Evolutionary conservation across 108 stramenopile species (phyloP).

Genomic region (Cyclotella kingstonii): DNA sequence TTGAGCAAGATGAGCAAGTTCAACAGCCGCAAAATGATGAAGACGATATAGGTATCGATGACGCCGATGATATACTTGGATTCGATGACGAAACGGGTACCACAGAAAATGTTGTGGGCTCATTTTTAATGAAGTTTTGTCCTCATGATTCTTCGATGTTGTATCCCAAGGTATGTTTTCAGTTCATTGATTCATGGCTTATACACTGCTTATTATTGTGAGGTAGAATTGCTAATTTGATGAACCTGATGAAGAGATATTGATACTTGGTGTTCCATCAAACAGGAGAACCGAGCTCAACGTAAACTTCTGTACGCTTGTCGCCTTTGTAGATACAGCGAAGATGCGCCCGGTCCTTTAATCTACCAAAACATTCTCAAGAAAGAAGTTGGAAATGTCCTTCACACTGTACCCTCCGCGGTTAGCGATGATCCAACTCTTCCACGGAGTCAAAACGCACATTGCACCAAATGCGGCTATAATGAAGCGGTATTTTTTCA

Average conservation of each 20-base stretch:
- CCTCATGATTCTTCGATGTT: conserved; percentile 91
- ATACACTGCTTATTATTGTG: too few species aligned
- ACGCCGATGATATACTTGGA: conserved; percentile 65
- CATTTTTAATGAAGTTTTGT: conserved; percentile 85
- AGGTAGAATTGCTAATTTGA: too few species aligned
- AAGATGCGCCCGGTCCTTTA: conserved; percentile 59
- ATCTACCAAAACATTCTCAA: conserved; percentile 82
- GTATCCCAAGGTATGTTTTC: conserved; percentile 78
- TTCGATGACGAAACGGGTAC: conserved; percentile 33
- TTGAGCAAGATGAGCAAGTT: conserved; percentile 23
- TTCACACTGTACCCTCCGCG: conserved; percentile 78
- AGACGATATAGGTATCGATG: conserved; percentile 1
- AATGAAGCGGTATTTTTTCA: conserved; percentile 91
- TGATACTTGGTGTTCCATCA: background rate
- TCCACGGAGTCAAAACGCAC: conserved; percentile 75
- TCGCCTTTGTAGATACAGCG: conserved; percentile 81
- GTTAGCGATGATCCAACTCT: conserved; percentile 89
- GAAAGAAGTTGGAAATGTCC: conserved; percentile 83
- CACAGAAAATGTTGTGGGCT: conserved; percentile 31
- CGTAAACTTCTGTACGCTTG: conserved; percentile 74
- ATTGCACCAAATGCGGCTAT: conserved; percentile 84
- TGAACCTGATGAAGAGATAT: too few species aligned
- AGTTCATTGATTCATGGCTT: background rate
- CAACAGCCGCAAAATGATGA: conserved; percentile 19
- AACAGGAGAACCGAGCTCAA: conserved; percentile 75